A percentile compares a stretch with the other conserved stretches of the same genome.
Conservation (phyloP, 495 filamentous ascomycete species). For the Hypoxylon subgilvum region DNA sequence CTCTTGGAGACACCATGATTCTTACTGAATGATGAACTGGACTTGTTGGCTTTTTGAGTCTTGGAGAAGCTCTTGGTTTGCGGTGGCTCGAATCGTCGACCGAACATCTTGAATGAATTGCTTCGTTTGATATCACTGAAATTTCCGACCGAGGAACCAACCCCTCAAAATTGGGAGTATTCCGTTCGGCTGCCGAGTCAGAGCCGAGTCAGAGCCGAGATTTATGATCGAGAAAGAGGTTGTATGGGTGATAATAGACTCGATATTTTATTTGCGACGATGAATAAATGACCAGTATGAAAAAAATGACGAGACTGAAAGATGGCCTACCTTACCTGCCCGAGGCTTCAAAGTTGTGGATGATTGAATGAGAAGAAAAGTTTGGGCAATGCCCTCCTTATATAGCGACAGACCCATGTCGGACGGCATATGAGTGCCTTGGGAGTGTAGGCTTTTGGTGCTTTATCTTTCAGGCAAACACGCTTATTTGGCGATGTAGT, state of each 20-base stretch:
- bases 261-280: conserved; percentile 1
- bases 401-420: conserved; percentile 43
- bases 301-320: conserved; percentile 18
- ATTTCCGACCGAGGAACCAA: conserved; percentile 12
- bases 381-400: conserved; percentile 36
- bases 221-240: neutral
- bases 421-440: conserved; percentile 21
- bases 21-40: conserved; percentile 55
- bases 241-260: neutral
- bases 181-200: neutral
- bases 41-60: conserved; percentile 47
- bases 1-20: conserved; percentile 53
- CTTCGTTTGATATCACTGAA: conserved; percentile 11
- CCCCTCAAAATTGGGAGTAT: conserved; percentile 1
- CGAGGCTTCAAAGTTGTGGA: conserved; percentile 23
- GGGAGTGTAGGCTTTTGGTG: neutral
- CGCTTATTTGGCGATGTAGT: conserved; percentile 42
- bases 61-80: conserved; percentile 54
- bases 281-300: too few species aligned
- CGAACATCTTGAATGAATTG: conserved; percentile 48
- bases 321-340: conserved; percentile 34
- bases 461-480: conserved; percentile 44
- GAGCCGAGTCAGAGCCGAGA: neutral
- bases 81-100: conserved; percentile 49
- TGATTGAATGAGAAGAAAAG: conserved; percentile 16